Conservation (phyloP, 768 basidiomycete genomes). For the Lactarius quietus region DNA sequence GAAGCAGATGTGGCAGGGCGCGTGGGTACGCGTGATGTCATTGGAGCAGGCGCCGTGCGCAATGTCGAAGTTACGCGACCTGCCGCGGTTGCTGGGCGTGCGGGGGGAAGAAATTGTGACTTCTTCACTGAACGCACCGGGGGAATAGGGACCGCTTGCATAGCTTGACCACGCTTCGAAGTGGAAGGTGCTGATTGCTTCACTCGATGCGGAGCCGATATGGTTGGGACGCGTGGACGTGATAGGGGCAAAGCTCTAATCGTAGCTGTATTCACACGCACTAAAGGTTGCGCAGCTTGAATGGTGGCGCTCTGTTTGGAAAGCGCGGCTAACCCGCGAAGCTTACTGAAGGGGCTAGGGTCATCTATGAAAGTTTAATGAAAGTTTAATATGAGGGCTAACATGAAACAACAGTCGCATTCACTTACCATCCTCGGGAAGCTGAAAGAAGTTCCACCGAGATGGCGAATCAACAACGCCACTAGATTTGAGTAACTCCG, state of each 20-base stretch:
- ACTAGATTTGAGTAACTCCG: conserved; percentile 18
- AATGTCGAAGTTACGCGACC: conserved; percentile 1
- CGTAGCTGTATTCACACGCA: background rate
- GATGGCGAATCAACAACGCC: conserved; percentile 15
- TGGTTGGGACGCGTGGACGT: background rate
- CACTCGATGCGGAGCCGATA: background rate
- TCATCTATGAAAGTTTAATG: conserved; percentile 4
- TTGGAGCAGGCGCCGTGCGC: background rate
- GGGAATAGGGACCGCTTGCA: background rate
- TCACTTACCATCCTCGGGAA: conserved; percentile 20
- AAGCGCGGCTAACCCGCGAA: background rate
- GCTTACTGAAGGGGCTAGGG: conserved; percentile 3
- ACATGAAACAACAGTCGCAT: background rate
- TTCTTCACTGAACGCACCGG: background rate
- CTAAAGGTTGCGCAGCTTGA: background rate
- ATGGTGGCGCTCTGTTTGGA: too few species aligned
- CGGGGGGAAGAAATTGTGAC: background rate
- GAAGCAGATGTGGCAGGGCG: conserved; percentile 18
- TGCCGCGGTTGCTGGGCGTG: conserved; percentile 5
- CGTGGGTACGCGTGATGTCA: background rate
- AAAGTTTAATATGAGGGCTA: too few species aligned
- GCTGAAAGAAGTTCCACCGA: conserved; percentile 17
- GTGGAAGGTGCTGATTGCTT: background rate
- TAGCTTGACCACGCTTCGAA: background rate
- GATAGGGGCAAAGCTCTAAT: background rate